A percentile compares a stretch with the other conserved stretches of the same genome.
phyloP scores from a whole-genome alignment of 495 filamentous ascomycete species.

The Lasiosphaeris hirsuta region DNA sequence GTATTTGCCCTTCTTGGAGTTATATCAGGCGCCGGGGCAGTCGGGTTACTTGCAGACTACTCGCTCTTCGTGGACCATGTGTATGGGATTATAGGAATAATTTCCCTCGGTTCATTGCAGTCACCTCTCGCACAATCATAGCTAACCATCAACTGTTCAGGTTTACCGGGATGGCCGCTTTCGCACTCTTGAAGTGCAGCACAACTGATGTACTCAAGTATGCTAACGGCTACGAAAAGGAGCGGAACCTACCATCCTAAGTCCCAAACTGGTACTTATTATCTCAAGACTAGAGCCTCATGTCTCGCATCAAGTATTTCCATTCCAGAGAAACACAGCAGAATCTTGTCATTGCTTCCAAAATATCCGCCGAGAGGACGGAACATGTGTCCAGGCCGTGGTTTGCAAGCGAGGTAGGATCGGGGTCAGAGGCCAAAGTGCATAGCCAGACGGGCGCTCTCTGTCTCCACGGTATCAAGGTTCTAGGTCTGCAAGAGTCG shows the following conservation, averaged over 20 bases:
- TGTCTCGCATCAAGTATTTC: conserved; percentile 7
- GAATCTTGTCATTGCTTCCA: neutral
- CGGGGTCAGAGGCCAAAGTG: neutral
- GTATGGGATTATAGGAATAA: neutral
- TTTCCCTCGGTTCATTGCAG: neutral
- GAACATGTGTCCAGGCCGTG: no score
- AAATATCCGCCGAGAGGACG: no score
- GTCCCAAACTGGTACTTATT: conserved; percentile 21
- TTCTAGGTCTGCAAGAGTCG: conserved; percentile 5
- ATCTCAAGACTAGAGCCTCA: conserved; percentile 16
- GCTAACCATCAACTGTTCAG: neutral
- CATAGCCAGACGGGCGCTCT: conserved; percentile 16
- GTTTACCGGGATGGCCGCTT: conserved; percentile 19
- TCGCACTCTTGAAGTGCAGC: conserved; percentile 12
- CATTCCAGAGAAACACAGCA: neutral
- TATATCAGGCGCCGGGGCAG: conserved; percentile 15
- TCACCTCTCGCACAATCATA: neutral
- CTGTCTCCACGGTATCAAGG: conserved; percentile 10
- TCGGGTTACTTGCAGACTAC: conserved; percentile 23
- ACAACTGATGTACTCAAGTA: conserved; percentile 14
- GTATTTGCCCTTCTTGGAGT: conserved; percentile 28
- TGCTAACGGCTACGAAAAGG: conserved; percentile 14
- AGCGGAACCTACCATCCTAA: conserved; percentile 20
- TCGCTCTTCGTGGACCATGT: conserved; percentile 18
- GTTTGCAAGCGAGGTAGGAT: neutral